Evolutionary conservation across 257 asterid genomes (phyloP).

Genomic region (Solanum sitiens): DNA sequence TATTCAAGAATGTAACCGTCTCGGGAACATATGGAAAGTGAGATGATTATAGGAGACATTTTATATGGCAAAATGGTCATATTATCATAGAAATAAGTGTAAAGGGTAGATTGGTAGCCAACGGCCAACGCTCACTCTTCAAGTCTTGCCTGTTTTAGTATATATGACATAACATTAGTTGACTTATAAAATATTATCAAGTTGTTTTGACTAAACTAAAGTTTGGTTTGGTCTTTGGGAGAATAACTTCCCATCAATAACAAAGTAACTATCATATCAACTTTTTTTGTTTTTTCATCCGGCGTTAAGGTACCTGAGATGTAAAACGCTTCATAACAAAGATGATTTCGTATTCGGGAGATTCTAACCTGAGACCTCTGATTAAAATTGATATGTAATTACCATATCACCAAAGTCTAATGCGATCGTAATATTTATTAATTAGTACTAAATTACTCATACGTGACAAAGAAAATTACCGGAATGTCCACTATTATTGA

Average conservation of each 20-base stretch:
- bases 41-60: background rate
- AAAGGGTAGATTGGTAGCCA: constrained; percentile 1
- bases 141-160: background rate
- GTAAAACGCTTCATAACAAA: background rate
- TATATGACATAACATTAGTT: background rate
- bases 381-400: no score
- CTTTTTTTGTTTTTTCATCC: no score
- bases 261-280: background rate
- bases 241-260: background rate
- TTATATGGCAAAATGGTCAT: background rate
- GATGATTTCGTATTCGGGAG: rapidly evolving
- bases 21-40: background rate
- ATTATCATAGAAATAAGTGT: background rate
- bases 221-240: background rate
- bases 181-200: background rate
- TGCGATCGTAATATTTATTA: no score
- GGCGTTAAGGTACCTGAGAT: no score
- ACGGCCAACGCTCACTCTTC: background rate
- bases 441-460: no score
- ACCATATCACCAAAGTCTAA: no score
- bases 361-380: background rate
- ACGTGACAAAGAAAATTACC: background rate
- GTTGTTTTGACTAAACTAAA: background rate
- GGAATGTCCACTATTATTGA: background rate
- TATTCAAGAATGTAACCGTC: background rate